phyloP scores from a whole-genome alignment of 2,329 filamentous ascomycete genomes.

The Stachybotrys chartarum region DNA sequence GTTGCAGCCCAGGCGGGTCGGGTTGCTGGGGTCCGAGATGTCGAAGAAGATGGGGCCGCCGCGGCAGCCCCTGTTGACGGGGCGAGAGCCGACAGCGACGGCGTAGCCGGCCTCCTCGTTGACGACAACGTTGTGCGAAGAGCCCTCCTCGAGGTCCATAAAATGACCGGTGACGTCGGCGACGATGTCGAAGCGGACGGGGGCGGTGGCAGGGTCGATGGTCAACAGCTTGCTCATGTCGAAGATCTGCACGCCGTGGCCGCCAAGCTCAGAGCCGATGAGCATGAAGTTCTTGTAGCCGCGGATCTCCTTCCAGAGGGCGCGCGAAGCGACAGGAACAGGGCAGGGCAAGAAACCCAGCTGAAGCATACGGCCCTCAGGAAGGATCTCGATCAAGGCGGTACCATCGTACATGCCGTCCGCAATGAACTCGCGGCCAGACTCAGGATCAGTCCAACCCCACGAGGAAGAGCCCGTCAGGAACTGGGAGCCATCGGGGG shows the following conservation, averaged over 20 bases:
- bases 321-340: conserved; percentile 32
- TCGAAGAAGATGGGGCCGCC: conserved; percentile 52
- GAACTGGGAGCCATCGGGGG: conserved; percentile 7
- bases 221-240: conserved; percentile 47
- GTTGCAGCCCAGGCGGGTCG: conserved; percentile 41
- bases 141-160: conserved; percentile 25
- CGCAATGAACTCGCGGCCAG: conserved; percentile 38
- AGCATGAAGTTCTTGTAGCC: conserved; percentile 28
- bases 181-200: conserved; percentile 21
- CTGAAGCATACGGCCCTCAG: background rate
- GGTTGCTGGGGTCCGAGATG: conserved; percentile 45
- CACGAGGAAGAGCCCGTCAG: conserved; percentile 28
- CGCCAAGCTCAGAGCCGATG: conserved; percentile 35
- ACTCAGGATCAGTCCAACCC: conserved; percentile 35
- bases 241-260: conserved; percentile 56
- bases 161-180: conserved; percentile 28
- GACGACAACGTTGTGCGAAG: conserved; percentile 45
- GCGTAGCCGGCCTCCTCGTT: conserved; percentile 39
- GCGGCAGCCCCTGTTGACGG: conserved; percentile 31
- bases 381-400: conserved; percentile 38
- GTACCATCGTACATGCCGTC: conserved; percentile 38
- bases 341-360: conserved; percentile 23
- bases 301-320: conserved; percentile 34
- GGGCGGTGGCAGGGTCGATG: conserved; percentile 31
- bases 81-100: conserved; percentile 35